Base-by-base conservation (phyloP, 2,329 filamentous ascomycete species). In the Zarea fungicola region DNA sequence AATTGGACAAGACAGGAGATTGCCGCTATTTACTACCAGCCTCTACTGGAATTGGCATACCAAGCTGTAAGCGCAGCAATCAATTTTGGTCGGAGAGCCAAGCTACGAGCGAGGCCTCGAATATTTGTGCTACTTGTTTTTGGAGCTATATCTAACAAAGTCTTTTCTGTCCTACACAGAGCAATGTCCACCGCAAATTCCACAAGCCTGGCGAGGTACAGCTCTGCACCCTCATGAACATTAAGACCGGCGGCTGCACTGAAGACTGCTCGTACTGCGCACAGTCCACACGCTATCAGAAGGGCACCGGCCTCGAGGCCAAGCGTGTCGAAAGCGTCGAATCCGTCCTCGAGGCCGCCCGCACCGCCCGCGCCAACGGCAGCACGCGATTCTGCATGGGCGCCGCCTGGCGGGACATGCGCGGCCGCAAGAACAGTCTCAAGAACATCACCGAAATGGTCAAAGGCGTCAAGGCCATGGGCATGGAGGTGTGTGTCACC, bases 311-410 rank as follows among this genome's bases (percentile, higher is more conserved):
- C 7, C 77, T 95, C 26, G 80, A 88, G 62, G 87, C 90, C 10
- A 87, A 85, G 54, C 87, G 88, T 58, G 81, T 95, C 62, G 85
- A 85, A 54, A 78, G 80, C 1, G 89, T 95, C 48, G 87, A 93
- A 50, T 81, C 85, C 0, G 90, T 96, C 2, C 80, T 96, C 21
- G 81, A 78, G 31, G 87, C 88, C 3, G 90, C 90, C 1, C 80
- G 81, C 29, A 80, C 81, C 26, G 90, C 90, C 52, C 88, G 87
- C 60, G 81, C 81, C 49, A 93, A 93, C 56, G 90, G 90, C 42
- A 90, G 85, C 71, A 95, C 89, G 8, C 81, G 90, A 2, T 96
- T 96, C 77, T 96, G 90, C 71, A 95, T 96, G 89, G 90, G 90
- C 8, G 90, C 90, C 4, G 90, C 90, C 0, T 96, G 90, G 90